phyloP scores from a whole-genome alignment of 1,139 yeast genomes.

The Cylindricascospora bacillispora region DNA sequence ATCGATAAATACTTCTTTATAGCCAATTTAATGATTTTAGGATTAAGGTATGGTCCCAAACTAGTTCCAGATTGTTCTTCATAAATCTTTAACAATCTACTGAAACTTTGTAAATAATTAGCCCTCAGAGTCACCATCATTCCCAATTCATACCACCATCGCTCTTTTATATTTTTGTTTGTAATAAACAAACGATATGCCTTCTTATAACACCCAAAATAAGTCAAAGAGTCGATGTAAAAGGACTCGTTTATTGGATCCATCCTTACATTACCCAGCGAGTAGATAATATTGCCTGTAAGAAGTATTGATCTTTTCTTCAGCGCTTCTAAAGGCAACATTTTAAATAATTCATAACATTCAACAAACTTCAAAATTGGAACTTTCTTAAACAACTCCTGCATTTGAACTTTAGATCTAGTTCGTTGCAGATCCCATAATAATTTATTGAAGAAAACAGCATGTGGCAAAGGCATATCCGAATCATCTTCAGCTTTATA shows the following conservation, averaged over 20 bases:
- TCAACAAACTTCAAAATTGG: slow-evolving; percentile 17
- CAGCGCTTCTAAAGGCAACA: slow-evolving; percentile 9
- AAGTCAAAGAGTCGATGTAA: slow-evolving; percentile 24
- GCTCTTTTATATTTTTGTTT: slow-evolving; percentile 18
- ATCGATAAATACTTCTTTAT: slow-evolving; percentile 15
- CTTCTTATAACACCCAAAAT: slow-evolving; percentile 17
- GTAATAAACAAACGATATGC: slow-evolving; percentile 22
- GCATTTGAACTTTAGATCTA: slow-evolving; percentile 1
- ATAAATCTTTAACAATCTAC: slow-evolving; percentile 11
- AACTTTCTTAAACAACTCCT: slow-evolving; percentile 5
- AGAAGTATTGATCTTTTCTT: slow-evolving; percentile 16
- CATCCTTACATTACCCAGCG: slow-evolving; percentile 18
- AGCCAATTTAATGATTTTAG: slow-evolving; percentile 15
- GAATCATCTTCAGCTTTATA: neutral
- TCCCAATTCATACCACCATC: slow-evolving; percentile 31
- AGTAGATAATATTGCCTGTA: slow-evolving; percentile 19
- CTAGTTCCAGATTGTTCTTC: slow-evolving; percentile 10
- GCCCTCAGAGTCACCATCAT: slow-evolving; percentile 23
- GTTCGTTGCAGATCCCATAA: slow-evolving; percentile 2
- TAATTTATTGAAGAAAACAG: slow-evolving; percentile 5
- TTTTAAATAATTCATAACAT: slow-evolving; percentile 18
- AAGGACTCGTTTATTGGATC: slow-evolving; percentile 26
- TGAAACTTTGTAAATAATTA: slow-evolving; percentile 24
- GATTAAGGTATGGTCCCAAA: slow-evolving; percentile 11
- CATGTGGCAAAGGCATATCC: slow-evolving; percentile 4